Base-by-base conservation (phyloP, 2,329 filamentous ascomycete genomes). In the Gremmenia infestans region DNA sequence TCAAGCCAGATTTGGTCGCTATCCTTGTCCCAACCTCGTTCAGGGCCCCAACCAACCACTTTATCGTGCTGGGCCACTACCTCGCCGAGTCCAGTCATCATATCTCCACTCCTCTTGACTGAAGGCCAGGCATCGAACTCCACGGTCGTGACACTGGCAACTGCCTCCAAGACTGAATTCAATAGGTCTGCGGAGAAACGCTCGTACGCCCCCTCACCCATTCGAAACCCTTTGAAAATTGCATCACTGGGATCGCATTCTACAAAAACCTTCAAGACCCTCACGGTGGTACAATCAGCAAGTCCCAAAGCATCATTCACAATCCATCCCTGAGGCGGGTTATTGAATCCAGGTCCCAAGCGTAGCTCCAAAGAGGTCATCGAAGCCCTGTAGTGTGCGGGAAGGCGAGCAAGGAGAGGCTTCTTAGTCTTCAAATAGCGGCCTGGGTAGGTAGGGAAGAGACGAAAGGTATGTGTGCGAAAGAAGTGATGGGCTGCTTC, bases 391-490 rank as follows among this genome's bases (percentile, higher is more conserved):
- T 88, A 85, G 32, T 73, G 74, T 0, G 80, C 71, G 19, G 83
- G 82, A 53, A 92, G 72, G 17, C 87, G 83, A 5, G 85, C 80
- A 28, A 92, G 76, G 0, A 92, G 75, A 1, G 88, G 88, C 62
- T 82, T 82, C 72, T 89, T 89, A 32, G 83, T 85, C 72, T 89
- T 87, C 74, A 88, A 88, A 72, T 86, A 85, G 40, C 80, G 78
- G 46, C 83, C 83, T 5, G 80, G 80, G 22, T 80, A 75, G 3
- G 79, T 83, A 12, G 86, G 85, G 64, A 90, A 91, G 37, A 91
- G 69, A 53, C 86, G 83, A 52, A 88, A 80, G 0, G 79, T 76
- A 52, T 81, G 79, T 8, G 76, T 78, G 66, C 80, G 81, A 71
- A 88, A 90, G 68, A 89, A 87, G 59, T 79, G 76, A 62, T 85